Base-by-base conservation (phyloP, 306 rosid genomes). In the Notholithocarpus densiflorus region DNA sequence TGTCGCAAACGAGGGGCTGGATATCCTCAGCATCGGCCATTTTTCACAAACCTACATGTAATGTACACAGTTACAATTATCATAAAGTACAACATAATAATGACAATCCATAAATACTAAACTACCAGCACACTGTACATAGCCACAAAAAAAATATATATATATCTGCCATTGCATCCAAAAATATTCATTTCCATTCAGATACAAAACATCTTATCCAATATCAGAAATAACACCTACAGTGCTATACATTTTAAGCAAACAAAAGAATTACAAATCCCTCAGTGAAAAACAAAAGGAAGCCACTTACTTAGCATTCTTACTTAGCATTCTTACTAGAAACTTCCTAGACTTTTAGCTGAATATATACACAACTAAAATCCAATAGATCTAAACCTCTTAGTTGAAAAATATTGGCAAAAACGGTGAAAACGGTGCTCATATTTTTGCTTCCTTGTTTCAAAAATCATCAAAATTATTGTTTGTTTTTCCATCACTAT, bases 1-100 rank as follows among this genome's bases (percentile, higher is more conserved):
- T 94, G 87, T 94, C 98, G 6, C 98, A 94, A 13, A 94, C 98
- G 13, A 94, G 98, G 77, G 98, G 98, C 84, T 94, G 98, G 86
- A 94, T 94, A 82, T 92, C 97, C 90, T 92, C 98, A 34, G 87
- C 86, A 71, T 94, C 98, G 13, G 98, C 97, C 98, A 94, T 94
- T 64, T 82, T 87, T 92, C 66, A 86, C 34, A 23, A 76, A 88
- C 64, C 92, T 85, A 77, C 75, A 79, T 4, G 34, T 71, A 19
- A 10, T 4, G 24, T 14, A 43, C 19, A 14, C 40, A 32, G 27
- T 18, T 5, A 71, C 56, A 23, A 51, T 17, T 27, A 32, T 65
- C 1, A 53, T 10, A 37, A 23, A 37, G 8, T 56, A 20, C 20
- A 40, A 2, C 19, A 2, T 19, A 5, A 40, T 5, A n/a, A 11